These are phyloP conservation scores for Simplicillium aogashimaense DNA, from an alignment of 2,329 filamentous ascomycete species.

Conservation along the genomic window DNA sequence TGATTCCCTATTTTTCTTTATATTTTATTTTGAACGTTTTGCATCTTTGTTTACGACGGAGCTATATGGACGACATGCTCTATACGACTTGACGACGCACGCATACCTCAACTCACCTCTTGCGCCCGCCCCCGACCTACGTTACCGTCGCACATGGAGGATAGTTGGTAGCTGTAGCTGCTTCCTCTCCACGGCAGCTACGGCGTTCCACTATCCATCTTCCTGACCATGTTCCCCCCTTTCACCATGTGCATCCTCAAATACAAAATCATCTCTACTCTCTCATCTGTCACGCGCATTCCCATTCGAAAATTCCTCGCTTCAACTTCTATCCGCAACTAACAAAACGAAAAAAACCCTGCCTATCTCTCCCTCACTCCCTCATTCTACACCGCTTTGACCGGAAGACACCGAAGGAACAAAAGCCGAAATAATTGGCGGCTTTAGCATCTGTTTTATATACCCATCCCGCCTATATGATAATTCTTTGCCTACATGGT, in stretches of 20 bases:
- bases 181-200: background rate
- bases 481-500: too few relatives aligned
- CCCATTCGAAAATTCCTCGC: background rate
- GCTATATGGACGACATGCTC: constrained; percentile 1
- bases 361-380: background rate
- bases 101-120: constrained; percentile 4
- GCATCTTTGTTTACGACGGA: constrained; percentile 1
- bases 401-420: too few relatives aligned
- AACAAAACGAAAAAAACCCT: constrained; percentile 1
- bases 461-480: too few relatives aligned
- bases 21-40: background rate
- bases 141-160: too few relatives aligned
- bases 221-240: background rate
- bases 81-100: constrained; percentile 5
- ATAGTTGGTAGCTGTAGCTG: background rate
- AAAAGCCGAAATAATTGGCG: too few relatives aligned
- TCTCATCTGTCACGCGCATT: background rate
- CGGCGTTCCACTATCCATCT: too few relatives aligned
- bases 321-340: constrained; percentile 1
- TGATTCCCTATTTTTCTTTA: constrained; percentile 2
- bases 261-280: background rate
- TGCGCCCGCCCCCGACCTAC: constrained; percentile 3
- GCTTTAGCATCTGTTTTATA: too few relatives aligned
- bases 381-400: background rate
- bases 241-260: background rate